phyloP scores from a whole-genome alignment of 75 land plant species.

The Isoetes taiwanensis region DNA sequence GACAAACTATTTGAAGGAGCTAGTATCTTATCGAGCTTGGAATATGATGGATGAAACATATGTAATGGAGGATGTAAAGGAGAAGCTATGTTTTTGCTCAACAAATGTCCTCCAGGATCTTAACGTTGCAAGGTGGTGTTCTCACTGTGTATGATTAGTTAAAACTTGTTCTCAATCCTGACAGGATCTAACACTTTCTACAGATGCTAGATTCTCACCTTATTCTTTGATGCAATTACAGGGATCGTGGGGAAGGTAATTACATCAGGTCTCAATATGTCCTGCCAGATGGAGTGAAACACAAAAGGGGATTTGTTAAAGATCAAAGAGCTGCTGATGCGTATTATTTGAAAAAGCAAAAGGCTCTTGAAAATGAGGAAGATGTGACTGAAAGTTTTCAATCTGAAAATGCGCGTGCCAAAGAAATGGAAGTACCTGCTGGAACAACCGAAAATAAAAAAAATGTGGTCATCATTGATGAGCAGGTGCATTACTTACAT shows the following conservation, averaged over 20 bases:
- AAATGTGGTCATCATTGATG: constrained; percentile 25
- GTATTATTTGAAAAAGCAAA: constrained; percentile 16
- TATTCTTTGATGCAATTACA: constrained; percentile 3
- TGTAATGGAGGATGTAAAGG: constrained; percentile 91
- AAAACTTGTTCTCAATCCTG: not conserved
- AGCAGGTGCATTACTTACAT: too few species aligned
- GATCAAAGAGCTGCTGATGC: constrained; percentile 38
- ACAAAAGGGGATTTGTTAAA: constrained; percentile 80
- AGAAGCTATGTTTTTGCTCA: constrained; percentile 83
- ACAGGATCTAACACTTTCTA: not conserved
- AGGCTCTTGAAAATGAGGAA: constrained; percentile 18
- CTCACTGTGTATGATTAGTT: not conserved
- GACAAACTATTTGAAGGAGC: constrained; percentile 89
- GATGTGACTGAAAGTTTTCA: constrained; percentile 7
- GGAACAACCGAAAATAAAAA: constrained; percentile 27
- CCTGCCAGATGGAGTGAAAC: constrained; percentile 83
- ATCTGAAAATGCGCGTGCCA: not conserved
- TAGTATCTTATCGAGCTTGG: constrained; percentile 69
- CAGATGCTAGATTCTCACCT: not conserved
- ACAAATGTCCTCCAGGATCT: constrained; percentile 60
- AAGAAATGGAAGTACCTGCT: not conserved
- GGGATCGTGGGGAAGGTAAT: constrained; percentile 54
- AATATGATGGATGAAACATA: constrained; percentile 93
- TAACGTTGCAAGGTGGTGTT: constrained; percentile 46
- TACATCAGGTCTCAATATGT: constrained; percentile 59